These are phyloP conservation scores for Raffaelea albimanens DNA, from an alignment of 2,329 filamentous ascomycete genomes.

Conservation along the genomic window DNA sequence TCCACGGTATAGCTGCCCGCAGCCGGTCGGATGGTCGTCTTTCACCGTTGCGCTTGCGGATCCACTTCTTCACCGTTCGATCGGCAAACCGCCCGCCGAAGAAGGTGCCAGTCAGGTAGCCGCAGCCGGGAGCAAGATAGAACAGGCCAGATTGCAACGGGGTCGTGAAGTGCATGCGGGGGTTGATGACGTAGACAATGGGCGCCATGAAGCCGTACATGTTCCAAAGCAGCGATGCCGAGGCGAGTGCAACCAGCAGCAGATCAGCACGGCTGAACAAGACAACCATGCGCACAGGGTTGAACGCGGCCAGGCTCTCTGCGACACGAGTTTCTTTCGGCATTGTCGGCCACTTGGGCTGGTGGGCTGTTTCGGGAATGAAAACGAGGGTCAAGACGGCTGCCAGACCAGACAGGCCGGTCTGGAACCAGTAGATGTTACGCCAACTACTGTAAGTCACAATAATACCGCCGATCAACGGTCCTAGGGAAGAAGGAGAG, in stretches of 20 bases:
- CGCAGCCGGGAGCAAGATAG: conserved; percentile 59
- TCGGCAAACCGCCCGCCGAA: conserved; percentile 60
- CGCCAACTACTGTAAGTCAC: conserved; percentile 57
- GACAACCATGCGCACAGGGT: conserved; percentile 45
- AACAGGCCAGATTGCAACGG: conserved; percentile 58
- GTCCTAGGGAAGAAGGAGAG: conserved; percentile 11
- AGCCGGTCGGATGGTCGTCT: conserved; percentile 63
- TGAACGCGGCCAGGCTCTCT: conserved; percentile 45
- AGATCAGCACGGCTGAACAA: conserved; percentile 56
- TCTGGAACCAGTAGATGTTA: conserved; percentile 61
- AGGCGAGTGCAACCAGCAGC: conserved; percentile 45
- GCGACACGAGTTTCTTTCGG: conserved; percentile 27
- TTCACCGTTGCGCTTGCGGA: conserved; percentile 32
- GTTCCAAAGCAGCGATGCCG: conserved; percentile 55
- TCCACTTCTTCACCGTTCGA: conserved; percentile 50
- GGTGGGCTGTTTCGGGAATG: conserved; percentile 56
- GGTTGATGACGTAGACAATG: conserved; percentile 61
- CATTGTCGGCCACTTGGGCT: conserved; percentile 2
- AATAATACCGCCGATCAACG: conserved; percentile 57
- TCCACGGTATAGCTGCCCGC: conserved; percentile 47
- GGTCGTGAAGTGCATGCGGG: conserved; percentile 52
- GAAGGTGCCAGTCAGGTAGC: conserved; percentile 57
- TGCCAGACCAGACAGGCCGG: conserved; percentile 48
- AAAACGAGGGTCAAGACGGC: conserved; percentile 46
- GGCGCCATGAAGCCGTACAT: conserved; percentile 58